Base-by-base conservation (phyloP, 2,329 filamentous ascomycete genomes). In the Clonostachys rhizophaga region DNA sequence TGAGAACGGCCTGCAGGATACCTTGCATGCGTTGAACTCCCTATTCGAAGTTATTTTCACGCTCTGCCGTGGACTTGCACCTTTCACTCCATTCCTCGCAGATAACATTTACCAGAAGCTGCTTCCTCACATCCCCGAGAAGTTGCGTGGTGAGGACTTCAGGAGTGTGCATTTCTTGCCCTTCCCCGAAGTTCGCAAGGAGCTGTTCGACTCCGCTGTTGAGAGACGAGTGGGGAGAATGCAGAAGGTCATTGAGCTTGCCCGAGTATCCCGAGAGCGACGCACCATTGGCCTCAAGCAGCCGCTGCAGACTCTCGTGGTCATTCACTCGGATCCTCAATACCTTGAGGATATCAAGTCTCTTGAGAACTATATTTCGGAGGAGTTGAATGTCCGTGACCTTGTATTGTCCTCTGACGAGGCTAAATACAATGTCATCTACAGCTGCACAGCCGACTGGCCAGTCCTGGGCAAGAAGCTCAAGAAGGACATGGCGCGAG, bases 181-280 rank as follows among this genome's bases (percentile, higher is more conserved):
- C 6, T 97, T 92, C 76, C 94, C 94, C 12, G 86, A 91, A 53
- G 91, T 96, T 3, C 83, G 90, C 50, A 78, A 90, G 58, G 91
- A 95, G 62, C 78, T 97, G 5, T 96, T 96, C 60, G 87, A 97
- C 62, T 79, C 82, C 44, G 86, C 83, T 18, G 85, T 97, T 41
- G 92, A 97, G 71, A 83, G 94, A 52, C 83, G 88, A 54, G 91
- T 97, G 12, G 78, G 81, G 52, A 84, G 91, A 43, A 97, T 99
- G 94, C 92, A 97, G 67, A 87, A 85, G 55, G 91, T 97, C 61
- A 96, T 99, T 64, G 91, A 97, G 60, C 79, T 97, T 51, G 89
- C 83, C 42, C 83, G 94, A 61, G 83, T 92, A 45, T 91, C 89
- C 44, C 81, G 94, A 65, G 94, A 97, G 66, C 83, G 91, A 45